Base-by-base conservation (phyloP, 108 stramenopile genomes). In the Epithemia pelagica region DNA sequence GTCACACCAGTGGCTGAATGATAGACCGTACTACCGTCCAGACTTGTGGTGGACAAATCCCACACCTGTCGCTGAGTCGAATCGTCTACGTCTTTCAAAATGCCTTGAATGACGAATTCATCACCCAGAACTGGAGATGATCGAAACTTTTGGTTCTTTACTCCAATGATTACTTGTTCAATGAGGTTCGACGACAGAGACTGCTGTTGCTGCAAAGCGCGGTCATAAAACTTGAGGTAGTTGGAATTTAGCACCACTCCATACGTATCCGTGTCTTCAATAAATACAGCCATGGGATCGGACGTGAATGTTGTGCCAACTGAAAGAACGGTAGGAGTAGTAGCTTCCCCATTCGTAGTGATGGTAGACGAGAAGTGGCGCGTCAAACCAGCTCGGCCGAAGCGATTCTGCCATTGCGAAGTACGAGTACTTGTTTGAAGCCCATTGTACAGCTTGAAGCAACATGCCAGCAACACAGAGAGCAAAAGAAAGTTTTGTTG, bases 251-350 rank as follows among this genome's bases (percentile, higher is more conserved):
- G 87, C 67, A 85, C 75, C 37, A 90, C 84, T 3, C 82, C 86
- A 46, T 87, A 91, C 2, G 86, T 79, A 65, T 88, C 89, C 1
- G 86, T 91, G 56, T 87, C 86, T 78, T 91, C 90, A 52, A 87
- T 91, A 66, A 76, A 89, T 1, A 85, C 78, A 32, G 58, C 64
- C 71, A 79, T 79, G 29, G 70, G 70, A 15, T 52, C 52, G 52
- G 52, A 52, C 52, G n/a, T n/a, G n/a, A n/a, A n/a, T n/a, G n/a
- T n/a, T n/a, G n/a, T n/a, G n/a, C n/a, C n/a, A n/a, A n/a, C n/a
- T n/a, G n/a, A n/a, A n/a, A n/a, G n/a, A n/a, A n/a, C n/a, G n/a
- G n/a, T n/a, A n/a, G n/a, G n/a, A n/a, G n/a, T n/a, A n/a, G n/a
- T n/a, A n/a, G n/a, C n/a, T n/a, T n/a, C n/a, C n/a, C n/a, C n/a